A percentile compares a stretch with the other conserved stretches of the same genome.
These are phyloP conservation scores for Pseudogymnoascus sp. DNA, from an alignment of 2,329 filamentous ascomycete species.

Conservation along the genomic window DNA sequence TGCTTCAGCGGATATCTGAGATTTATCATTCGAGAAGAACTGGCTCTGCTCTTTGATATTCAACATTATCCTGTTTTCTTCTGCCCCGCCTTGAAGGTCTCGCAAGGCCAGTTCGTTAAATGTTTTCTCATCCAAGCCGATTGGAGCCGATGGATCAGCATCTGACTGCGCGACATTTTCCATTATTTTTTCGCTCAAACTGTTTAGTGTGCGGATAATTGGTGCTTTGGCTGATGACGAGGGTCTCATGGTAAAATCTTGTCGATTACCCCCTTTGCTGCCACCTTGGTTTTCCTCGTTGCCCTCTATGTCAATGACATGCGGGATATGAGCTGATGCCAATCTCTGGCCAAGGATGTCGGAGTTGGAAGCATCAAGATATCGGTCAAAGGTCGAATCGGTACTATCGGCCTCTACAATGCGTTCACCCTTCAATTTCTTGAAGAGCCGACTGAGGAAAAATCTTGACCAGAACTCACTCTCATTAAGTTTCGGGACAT, in stretches of 20 bases:
- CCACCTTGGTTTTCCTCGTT: slow-evolving; percentile 95
- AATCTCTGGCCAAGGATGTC: slow-evolving; percentile 45
- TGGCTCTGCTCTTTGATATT: slow-evolving; percentile 82
- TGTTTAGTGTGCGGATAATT: slow-evolving; percentile 84
- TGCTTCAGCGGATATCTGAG: slow-evolving; percentile 33
- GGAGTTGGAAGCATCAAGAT: slow-evolving; percentile 66
- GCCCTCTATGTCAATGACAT: slow-evolving; percentile 84
- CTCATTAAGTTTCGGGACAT: slow-evolving; percentile 74
- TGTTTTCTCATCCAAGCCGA: slow-evolving; percentile 63
- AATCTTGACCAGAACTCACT: slow-evolving; percentile 88
- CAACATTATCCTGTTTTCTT: slow-evolving; percentile 71
- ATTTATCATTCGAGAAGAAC: slow-evolving; percentile 61
- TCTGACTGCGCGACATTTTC: slow-evolving; percentile 77
- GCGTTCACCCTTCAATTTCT: slow-evolving; percentile 84
- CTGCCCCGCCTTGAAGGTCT: slow-evolving; percentile 68
- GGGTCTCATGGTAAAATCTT: slow-evolving; percentile 85
- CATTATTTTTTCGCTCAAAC: slow-evolving; percentile 87
- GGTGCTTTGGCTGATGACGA: slow-evolving; percentile 67
- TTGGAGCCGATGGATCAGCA: slow-evolving; percentile 54
- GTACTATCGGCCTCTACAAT: slow-evolving; percentile 68
- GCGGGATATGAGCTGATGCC: slow-evolving; percentile 63
- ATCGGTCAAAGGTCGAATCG: slow-evolving; percentile 78
- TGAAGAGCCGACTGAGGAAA: slow-evolving; percentile 83
- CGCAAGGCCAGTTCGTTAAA: slow-evolving; percentile 69
- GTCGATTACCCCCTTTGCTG: slow-evolving; percentile 70